phyloP scores from a whole-genome alignment of 1,284 basidiomycete species.

The Ustilago lituana region DNA sequence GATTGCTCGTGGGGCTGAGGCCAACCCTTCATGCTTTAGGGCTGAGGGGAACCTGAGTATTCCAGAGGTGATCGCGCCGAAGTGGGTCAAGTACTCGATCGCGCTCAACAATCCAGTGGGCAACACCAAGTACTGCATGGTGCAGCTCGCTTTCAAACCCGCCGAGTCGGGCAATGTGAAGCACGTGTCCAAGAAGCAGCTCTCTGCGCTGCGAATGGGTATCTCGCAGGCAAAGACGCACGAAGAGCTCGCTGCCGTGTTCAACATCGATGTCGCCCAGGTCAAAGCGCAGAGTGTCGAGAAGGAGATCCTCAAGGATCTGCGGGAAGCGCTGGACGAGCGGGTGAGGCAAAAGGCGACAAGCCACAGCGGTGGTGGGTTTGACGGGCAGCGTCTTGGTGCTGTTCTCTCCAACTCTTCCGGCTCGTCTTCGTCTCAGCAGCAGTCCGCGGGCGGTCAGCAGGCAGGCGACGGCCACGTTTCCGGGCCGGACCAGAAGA shows the following conservation, averaged over 20 bases:
- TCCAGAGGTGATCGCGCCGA: slow-evolving; percentile 57
- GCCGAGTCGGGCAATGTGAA: slow-evolving; percentile 29
- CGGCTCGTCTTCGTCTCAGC: not conserved
- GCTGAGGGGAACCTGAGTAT: slow-evolving; percentile 60
- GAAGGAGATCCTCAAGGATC: slow-evolving; percentile 25
- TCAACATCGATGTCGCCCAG: slow-evolving; percentile 37
- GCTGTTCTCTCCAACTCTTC: slow-evolving; percentile 29
- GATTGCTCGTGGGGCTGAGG: slow-evolving; percentile 93
- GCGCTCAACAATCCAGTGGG: slow-evolving; percentile 77
- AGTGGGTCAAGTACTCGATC: slow-evolving; percentile 56
- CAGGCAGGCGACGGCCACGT: slow-evolving; percentile 33
- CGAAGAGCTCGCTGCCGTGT: slow-evolving; percentile 44
- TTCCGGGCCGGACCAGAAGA: slow-evolving; percentile 17
- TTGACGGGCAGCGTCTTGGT: slow-evolving; percentile 30
- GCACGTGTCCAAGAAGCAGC: slow-evolving; percentile 36
- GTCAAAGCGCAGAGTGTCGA: slow-evolving; percentile 22
- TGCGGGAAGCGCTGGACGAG: slow-evolving; percentile 21
- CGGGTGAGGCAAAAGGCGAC: too few relatives aligned
- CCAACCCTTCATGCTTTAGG: slow-evolving; percentile 89
- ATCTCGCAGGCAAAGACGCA: slow-evolving; percentile 50
- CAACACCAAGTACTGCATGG: slow-evolving; percentile 90
- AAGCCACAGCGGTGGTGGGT: slow-evolving; percentile 15
- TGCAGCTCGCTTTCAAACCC: slow-evolving; percentile 65
- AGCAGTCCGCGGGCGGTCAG: slow-evolving; percentile 10
- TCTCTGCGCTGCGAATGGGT: slow-evolving; percentile 25